A percentile compares a stretch with the other conserved stretches of the same genome.
Evolutionary conservation across 106 monocot genomes (phyloP).

Genomic region (Dioscorea dumetorum): DNA sequence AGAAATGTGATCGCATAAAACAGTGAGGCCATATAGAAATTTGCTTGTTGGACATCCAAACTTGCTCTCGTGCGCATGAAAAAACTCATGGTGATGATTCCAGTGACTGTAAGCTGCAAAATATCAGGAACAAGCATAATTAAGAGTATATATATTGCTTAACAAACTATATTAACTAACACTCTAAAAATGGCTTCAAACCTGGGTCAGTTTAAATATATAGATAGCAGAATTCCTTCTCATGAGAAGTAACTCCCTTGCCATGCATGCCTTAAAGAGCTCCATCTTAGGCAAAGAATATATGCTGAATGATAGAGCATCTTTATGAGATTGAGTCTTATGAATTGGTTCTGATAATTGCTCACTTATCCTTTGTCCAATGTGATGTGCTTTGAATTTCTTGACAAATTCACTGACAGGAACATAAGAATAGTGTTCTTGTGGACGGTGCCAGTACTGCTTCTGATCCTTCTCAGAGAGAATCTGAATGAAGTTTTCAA

Average conservation of each 20-base stretch:
- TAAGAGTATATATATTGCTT: neutral
- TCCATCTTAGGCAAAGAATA: conserved; percentile 73
- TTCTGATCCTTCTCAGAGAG: conserved; percentile 78
- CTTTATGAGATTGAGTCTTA: conserved; percentile 29
- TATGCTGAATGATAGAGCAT: conserved; percentile 41
- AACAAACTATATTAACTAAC: neutral
- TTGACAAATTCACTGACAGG: conserved; percentile 35
- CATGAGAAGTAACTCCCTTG: conserved; percentile 81
- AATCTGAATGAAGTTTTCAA: conserved; percentile 40
- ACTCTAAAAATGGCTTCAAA: neutral
- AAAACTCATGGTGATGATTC: conserved; percentile 45
- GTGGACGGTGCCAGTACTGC: conserved; percentile 55
- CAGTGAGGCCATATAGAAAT: conserved; percentile 57
- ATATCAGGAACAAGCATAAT: neutral
- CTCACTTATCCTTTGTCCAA: conserved; percentile 34
- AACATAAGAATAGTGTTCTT: conserved; percentile 37
- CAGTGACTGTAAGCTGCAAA: conserved; percentile 43
- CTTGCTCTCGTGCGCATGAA: conserved; percentile 51
- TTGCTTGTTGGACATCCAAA: conserved; percentile 48
- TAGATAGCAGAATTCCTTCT: conserved; percentile 72
- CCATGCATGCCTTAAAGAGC: conserved; percentile 57
- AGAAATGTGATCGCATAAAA: conserved; percentile 44
- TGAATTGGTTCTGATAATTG: conserved; percentile 45
- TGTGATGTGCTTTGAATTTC: conserved; percentile 38
- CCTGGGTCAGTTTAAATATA: conserved; percentile 68